Evolutionary conservation across 1,284 basidiomycete genomes (phyloP), one percentile per base, ranked within the genome.

Genomic region (Trichosporon coremiiforme): DNA sequence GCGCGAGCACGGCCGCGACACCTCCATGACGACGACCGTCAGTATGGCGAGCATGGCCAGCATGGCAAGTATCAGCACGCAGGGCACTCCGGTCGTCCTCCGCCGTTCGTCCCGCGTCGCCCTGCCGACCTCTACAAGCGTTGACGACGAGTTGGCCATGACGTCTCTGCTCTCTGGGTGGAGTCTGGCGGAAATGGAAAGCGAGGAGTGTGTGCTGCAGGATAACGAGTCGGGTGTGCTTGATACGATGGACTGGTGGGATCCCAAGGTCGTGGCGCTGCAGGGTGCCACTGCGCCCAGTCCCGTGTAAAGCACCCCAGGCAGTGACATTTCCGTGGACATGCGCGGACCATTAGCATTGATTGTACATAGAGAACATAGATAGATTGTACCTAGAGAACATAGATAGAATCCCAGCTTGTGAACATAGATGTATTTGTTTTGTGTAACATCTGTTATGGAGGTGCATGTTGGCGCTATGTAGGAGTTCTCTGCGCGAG

Each of bases 181-280:
- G 57, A 62, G 57, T 29, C 57, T 62, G 29, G 17, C 10, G 15
- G 31, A 25, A 25, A 25, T 25, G 25, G 25, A 25, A 12, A 15
- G 5, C 15, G 15, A 62, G 29, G 57, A 62, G 5, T 33, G n/a
- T 17, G 31, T 62, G 29, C 29, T 62, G 31, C 57, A 62, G 31
- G 57, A 62, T 29, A n/a, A 62, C 31, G 57, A 62, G 57, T 62
- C 57, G 57, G 57, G 57, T 15, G 57, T 62, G 31, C 57, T 62
- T 12, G 57, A 62, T 29, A 62, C 57, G 57, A 31, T 62, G 4
- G 57, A 62, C 57, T 62, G 57, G 57, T 62, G 29, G 17, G 41
- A 45, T n/a, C 17, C 33, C 33, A 10, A 8, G 33, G 33, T 35
- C 33, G 9, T 35, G 33, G 33, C 33, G 33, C 25, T 25, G 25